A percentile compares a stretch with the other conserved stretches of the same genome.
Conservation (phyloP, 768 basidiomycete species). For the Tulasnella sp. region DNA sequence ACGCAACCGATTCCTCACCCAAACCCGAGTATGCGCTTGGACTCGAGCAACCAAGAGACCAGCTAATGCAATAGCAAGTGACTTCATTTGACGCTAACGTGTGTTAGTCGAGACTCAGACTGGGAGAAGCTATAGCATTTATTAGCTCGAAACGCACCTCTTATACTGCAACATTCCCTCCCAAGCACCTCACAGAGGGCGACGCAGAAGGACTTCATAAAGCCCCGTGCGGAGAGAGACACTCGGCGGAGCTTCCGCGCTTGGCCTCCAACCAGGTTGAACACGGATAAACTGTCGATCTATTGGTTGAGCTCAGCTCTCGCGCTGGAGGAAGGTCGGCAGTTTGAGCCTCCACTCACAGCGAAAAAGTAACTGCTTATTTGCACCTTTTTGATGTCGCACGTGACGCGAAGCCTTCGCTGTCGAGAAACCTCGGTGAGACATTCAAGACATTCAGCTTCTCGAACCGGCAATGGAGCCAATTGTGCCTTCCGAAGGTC, state of each 20-base stretch:
- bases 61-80: not conserved
- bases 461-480: conserved; percentile 9
- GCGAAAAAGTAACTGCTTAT: not conserved
- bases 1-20: conserved; percentile 6
- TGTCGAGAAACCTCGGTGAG: conserved; percentile 11
- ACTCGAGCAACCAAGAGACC: conserved; percentile 10
- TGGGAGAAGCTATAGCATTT: not conserved
- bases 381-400: not conserved
- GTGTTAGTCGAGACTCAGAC: not conserved
- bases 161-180: not conserved
- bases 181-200: not conserved
- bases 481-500: conserved; percentile 12
- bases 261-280: not conserved
- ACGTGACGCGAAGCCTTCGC: not conserved
- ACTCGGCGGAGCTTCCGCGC: not conserved
- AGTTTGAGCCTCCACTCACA: not conserved
- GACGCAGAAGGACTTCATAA: not conserved
- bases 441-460: not conserved
- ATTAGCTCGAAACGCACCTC: not conserved
- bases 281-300: not conserved
- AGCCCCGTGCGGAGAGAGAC: not conserved
- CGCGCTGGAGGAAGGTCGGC: not conserved
- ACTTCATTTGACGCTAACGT: not conserved
- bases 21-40: conserved; percentile 23
- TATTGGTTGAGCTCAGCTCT: not conserved